Conservation (phyloP, 2,329 filamentous ascomycete species). For the Calonectria pseudoturangicola region DNA sequence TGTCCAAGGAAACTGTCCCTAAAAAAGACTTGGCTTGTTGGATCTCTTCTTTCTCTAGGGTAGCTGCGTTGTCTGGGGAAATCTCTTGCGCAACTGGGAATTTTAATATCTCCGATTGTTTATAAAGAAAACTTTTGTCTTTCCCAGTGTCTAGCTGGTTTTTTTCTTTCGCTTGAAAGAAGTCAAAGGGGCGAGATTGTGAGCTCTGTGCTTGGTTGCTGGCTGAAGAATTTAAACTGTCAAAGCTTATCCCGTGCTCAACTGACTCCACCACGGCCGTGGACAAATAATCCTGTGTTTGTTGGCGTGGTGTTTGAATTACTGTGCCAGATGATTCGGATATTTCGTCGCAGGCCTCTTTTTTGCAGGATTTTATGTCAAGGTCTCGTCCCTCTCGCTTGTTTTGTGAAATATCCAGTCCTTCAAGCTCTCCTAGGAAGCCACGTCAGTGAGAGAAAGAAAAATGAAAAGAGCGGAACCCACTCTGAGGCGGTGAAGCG, state of each 20-base stretch:
- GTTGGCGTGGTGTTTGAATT: constrained; percentile 58
- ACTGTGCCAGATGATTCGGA: constrained; percentile 62
- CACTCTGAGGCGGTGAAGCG: constrained; percentile 48
- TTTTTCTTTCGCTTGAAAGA: background rate
- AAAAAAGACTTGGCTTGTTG: constrained; percentile 60
- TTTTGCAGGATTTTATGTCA: background rate
- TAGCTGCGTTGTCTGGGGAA: background rate
- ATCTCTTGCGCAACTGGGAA: background rate
- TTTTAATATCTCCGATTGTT: background rate
- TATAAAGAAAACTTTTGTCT: background rate
- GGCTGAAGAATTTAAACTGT: constrained; percentile 39
- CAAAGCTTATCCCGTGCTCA: constrained; percentile 58
- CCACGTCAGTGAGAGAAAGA: constrained; percentile 37
- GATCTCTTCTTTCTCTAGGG: constrained; percentile 24
- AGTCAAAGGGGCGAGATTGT: background rate
- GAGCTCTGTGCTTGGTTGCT: background rate
- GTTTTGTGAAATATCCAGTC: constrained; percentile 30
- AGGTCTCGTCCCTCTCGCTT: background rate
- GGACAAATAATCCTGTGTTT: constrained; percentile 49
- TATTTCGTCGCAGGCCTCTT: constrained; percentile 12
- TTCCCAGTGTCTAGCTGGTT: background rate
- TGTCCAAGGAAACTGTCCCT: constrained; percentile 52
- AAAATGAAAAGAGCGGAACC: constrained; percentile 47
- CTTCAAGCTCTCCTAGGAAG: constrained; percentile 39
- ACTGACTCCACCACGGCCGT: constrained; percentile 56